Evolutionary conservation across 345 rosid species (phyloP).

Genomic region (Boechera stricta): DNA sequence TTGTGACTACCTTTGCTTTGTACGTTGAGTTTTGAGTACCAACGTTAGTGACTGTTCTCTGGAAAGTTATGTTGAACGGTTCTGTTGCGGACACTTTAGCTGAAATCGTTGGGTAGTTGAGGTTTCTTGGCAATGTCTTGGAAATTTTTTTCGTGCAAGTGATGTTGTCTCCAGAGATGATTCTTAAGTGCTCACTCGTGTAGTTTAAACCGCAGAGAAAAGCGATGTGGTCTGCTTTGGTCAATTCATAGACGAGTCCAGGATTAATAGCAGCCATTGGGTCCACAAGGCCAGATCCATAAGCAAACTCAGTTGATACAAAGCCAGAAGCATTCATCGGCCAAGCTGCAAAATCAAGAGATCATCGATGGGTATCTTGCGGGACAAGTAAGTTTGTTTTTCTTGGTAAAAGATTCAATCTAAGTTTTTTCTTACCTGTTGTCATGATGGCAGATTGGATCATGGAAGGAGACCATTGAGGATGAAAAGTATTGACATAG

Average conservation of each 20-base stretch:
- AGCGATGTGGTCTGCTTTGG: constrained; percentile 46
- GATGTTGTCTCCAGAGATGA: constrained; percentile 47
- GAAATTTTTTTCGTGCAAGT: constrained; percentile 38
- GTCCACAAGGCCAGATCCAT: constrained; percentile 62
- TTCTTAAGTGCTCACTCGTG: constrained; percentile 10
- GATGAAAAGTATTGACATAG: constrained; percentile 50
- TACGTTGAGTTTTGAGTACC: constrained; percentile 54
- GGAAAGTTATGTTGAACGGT: constrained; percentile 40
- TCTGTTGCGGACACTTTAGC: constrained; percentile 19
- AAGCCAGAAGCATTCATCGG: constrained; percentile 49
- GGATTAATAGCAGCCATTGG: constrained; percentile 55
- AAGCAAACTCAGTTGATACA: constrained; percentile 52
- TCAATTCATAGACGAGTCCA: constrained; percentile 50
- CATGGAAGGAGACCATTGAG: constrained; percentile 66
- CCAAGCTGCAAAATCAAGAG: constrained; percentile 43
- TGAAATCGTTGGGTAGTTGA: constrained; percentile 59
- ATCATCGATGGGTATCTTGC: neutral
- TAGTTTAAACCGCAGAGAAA: constrained; percentile 57
- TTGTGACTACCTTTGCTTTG: constrained; percentile 35
- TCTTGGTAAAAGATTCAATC: neutral
- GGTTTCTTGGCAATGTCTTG: constrained; percentile 37
- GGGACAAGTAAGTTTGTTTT: neutral
- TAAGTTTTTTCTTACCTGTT: constrained; percentile 48
- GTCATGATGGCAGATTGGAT: constrained; percentile 72
- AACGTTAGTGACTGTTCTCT: constrained; percentile 66